Evolutionary conservation across 1,284 basidiomycete genomes (phyloP), one percentile per base, ranked within the genome.

Genomic region (Pseudomicrostroma phylloplanum): DNA sequence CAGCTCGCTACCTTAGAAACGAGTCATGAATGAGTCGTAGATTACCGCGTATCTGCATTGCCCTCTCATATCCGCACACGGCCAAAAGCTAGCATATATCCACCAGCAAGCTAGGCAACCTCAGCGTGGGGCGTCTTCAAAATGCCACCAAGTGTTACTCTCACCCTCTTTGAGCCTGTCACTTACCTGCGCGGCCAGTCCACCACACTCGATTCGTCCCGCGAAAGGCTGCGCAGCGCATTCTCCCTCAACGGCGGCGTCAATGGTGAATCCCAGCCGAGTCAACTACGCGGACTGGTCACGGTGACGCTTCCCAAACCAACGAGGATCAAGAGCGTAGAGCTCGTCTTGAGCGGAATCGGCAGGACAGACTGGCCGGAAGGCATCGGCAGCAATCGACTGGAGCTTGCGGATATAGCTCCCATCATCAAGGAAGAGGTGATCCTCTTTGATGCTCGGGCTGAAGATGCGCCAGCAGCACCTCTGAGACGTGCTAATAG

Each of bases 201-300:
- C 1, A 70, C 71, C 6, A 36, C 30, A 4, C 30, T 36, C 30
- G 30, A 36, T 9, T 36, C 63, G 68, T 1, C 70, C 70, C 25
- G 64, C 69, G 62, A 62, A 55, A 56, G 56, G 9, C 58, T 26
- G 13, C 4, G 46, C 30, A 23, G 53, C 54, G 23, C 1, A n/a
- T 48, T 25, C 63, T 65, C 65, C 68, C 30, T 36, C 30, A 61
- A n/a, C 66, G 71, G 6, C 71, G 74, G 25, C 65, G 71, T 19
- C 58, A 67, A 23, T 58, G 71, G 2, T 67, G 83, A 84, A 68
- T 82, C 83, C 0, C 84, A 86, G 6, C 87, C 90, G 1, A 88
- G 91, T 7, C 84, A 93, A 79, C 83, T 98, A 39, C 85, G 94
- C 46, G 94, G 92, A n/a, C 82, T 96, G 12, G 83, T 97, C 62